Percentiles rank a stretch among this genome's conserved stretches.
Evolutionary conservation across 2,329 filamentous ascomycete genomes (phyloP).

Genomic region (Paecilomyces formosus): DNA sequence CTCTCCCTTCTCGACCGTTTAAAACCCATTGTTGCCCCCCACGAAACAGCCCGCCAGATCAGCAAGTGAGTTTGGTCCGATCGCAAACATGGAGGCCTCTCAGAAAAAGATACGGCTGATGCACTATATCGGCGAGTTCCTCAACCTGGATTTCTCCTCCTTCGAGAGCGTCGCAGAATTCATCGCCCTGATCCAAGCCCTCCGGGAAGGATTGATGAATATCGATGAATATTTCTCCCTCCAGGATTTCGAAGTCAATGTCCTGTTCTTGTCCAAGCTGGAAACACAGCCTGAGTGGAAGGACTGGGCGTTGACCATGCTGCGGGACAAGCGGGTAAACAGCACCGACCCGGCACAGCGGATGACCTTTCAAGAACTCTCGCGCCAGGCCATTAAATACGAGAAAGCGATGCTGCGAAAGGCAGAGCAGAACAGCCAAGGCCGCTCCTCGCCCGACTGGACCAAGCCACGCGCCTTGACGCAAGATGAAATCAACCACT

Average conservation of each 20-base stretch:
- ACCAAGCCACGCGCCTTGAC: conserved; percentile 7
- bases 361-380: conserved; percentile 16
- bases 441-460: background rate
- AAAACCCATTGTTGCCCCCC: background rate
- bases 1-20: background rate
- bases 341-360: conserved; percentile 10
- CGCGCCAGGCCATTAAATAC: conserved; percentile 13
- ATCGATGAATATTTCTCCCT: conserved; percentile 17
- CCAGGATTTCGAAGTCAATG: conserved; percentile 17
- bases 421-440: background rate
- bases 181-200: conserved; percentile 18
- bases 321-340: conserved; percentile 16
- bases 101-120: conserved; percentile 19
- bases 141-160: conserved; percentile 18
- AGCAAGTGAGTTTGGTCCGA: background rate
- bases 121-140: conserved; percentile 20
- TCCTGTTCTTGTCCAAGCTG: conserved; percentile 18
- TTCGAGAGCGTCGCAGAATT: conserved; percentile 19
- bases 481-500: conserved; percentile 20
- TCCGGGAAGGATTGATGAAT: conserved; percentile 18
- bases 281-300: conserved; percentile 17
- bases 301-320: conserved; percentile 16
- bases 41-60: background rate
- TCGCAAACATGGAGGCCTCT: conserved; percentile 14
- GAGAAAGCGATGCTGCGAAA: conserved; percentile 7